These are phyloP conservation scores for Lentinus tigrinus DNA, from an alignment of 768 basidiomycete genomes.

Conservation along the genomic window DNA sequence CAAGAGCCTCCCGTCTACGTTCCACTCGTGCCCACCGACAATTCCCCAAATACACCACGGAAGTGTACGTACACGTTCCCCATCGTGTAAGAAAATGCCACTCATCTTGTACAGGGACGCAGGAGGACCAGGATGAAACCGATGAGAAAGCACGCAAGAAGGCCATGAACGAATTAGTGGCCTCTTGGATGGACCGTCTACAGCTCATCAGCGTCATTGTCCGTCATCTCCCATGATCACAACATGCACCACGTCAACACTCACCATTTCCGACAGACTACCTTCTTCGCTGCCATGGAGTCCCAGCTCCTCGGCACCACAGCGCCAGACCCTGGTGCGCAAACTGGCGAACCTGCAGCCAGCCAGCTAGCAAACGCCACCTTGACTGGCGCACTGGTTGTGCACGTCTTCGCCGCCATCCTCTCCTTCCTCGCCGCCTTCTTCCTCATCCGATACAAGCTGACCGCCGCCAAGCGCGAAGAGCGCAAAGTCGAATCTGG, in stretches of 20 bases:
- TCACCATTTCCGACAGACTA: constrained; percentile 39
- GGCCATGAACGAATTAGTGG: constrained; percentile 48
- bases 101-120: constrained; percentile 33
- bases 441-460: constrained; percentile 52
- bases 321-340: constrained; percentile 24
- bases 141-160: constrained; percentile 45
- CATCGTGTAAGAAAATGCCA: background rate
- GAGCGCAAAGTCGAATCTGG: constrained; percentile 38
- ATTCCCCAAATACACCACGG: background rate
- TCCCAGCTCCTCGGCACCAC: constrained; percentile 50
- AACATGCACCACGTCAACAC: background rate
- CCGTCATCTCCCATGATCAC: constrained; percentile 21
- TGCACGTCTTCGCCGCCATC: constrained; percentile 51
- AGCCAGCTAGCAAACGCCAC: constrained; percentile 37
- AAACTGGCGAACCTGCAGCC: background rate
- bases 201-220: constrained; percentile 63
- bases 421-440: constrained; percentile 55
- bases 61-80: background rate
- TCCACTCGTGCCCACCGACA: background rate
- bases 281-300: constrained; percentile 61
- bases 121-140: constrained; percentile 45
- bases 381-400: constrained; percentile 49
- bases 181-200: constrained; percentile 60
- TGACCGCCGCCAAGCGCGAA: constrained; percentile 50
- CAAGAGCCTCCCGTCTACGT: background rate